A percentile compares a stretch with the other conserved stretches of the same genome.
Evolutionary conservation across 2,329 filamentous ascomycete species (phyloP).

Genomic region (Pyricularia sp.): DNA sequence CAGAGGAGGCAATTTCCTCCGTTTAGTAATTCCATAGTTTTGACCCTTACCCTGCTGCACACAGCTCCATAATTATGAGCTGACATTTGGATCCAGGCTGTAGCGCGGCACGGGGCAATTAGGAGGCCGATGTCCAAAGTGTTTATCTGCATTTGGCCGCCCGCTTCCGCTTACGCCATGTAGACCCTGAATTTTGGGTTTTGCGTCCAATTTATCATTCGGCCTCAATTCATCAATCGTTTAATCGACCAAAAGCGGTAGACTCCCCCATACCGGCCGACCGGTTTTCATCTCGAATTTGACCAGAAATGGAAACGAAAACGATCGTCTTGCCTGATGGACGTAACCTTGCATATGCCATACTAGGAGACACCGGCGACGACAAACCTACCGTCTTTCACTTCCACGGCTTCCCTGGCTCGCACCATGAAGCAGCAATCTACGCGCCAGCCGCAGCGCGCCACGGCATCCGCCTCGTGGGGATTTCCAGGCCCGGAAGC

Average conservation of each 20-base stretch:
- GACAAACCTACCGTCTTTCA: conserved; percentile 16
- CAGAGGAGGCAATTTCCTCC: too few relatives aligned
- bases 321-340: conserved; percentile 21
- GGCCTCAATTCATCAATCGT: background rate
- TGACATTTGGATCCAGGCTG: background rate
- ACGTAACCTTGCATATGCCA: conserved; percentile 25
- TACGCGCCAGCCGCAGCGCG: conserved; percentile 14
- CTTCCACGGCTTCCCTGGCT: conserved; percentile 29
- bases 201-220: background rate
- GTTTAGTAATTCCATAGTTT: too few relatives aligned
- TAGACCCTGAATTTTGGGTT: background rate
- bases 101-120: background rate
- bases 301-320: background rate
- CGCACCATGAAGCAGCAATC: conserved; percentile 22
- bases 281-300: background rate
- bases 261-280: background rate
- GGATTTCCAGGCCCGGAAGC: conserved; percentile 28
- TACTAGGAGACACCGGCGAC: conserved; percentile 23
- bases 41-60: too few relatives aligned
- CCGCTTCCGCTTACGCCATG: background rate
- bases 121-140: background rate
- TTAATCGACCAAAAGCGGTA: background rate
- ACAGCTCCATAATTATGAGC: too few relatives aligned
- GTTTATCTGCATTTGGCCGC: background rate
- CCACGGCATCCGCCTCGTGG: conserved; percentile 20